Percentiles rank a stretch among this genome's conserved stretches.
phyloP scores from a whole-genome alignment of 306 rosid genomes.

The Medicago ruthenica region DNA sequence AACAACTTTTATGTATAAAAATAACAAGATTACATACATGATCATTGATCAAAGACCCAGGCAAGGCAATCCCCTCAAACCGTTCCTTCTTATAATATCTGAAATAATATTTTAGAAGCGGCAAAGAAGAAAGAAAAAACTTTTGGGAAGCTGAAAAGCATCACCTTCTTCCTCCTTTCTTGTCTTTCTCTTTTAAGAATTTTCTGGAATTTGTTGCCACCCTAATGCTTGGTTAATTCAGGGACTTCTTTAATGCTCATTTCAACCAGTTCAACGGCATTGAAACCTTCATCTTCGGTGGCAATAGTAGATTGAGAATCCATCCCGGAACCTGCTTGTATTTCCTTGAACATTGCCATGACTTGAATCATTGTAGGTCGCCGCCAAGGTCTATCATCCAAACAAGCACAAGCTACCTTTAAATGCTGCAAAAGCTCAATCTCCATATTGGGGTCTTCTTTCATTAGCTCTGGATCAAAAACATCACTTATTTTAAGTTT shows the following conservation, averaged over 20 bases:
- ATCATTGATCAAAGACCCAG: slow-evolving; percentile 50
- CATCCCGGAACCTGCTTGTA: slow-evolving; percentile 89
- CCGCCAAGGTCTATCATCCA: slow-evolving; percentile 80
- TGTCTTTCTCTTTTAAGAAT: slow-evolving; percentile 42
- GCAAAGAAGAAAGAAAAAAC: slow-evolving; percentile 57
- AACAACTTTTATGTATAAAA: slow-evolving; percentile 68
- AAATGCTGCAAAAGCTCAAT: slow-evolving; percentile 88
- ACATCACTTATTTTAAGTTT: slow-evolving; percentile 76
- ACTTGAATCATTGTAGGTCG: slow-evolving; percentile 96
- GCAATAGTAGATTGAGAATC: slow-evolving; percentile 85
- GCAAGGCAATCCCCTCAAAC: slow-evolving; percentile 43
- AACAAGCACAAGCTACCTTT: slow-evolving; percentile 82
- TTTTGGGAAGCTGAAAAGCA: slow-evolving; percentile 48
- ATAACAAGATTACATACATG: slow-evolving; percentile 89
- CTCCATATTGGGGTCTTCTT: slow-evolving; percentile 80
- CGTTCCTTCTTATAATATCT: slow-evolving; percentile 35
- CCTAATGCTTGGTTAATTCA: slow-evolving; percentile 64
- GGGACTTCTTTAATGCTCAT: slow-evolving; percentile 93
- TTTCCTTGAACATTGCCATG: slow-evolving; percentile 89
- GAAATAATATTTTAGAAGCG: slow-evolving; percentile 38
- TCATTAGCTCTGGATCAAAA: slow-evolving; percentile 82
- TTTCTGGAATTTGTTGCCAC: slow-evolving; percentile 19
- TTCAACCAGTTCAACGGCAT: slow-evolving; percentile 69
- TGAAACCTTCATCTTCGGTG: slow-evolving; percentile 63
- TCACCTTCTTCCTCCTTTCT: slow-evolving; percentile 56